Conservation (phyloP, 73 alveolate species). For the Durusdinium trenchii region DNA sequence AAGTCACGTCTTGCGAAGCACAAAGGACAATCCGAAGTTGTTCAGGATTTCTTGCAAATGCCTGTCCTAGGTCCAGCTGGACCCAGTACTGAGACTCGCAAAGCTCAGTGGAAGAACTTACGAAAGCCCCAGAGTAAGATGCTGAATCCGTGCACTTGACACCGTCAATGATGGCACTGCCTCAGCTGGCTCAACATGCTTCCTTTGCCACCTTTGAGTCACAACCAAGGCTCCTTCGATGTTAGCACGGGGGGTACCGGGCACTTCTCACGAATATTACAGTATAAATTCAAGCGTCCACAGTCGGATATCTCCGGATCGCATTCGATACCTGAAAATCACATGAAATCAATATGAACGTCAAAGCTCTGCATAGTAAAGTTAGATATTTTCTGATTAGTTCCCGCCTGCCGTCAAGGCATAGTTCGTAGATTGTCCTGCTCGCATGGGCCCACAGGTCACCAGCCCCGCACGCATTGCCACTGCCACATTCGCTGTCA, state of each 20-base stretch:
- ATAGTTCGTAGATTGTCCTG: constrained; percentile 52
- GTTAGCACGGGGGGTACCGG: too few relatives aligned
- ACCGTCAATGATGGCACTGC: constrained; percentile 31
- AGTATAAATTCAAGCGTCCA: not conserved
- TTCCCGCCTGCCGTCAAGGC: constrained; percentile 39
- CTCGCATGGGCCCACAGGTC: constrained; percentile 65
- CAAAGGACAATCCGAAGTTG: not conserved
- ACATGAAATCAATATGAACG: too few relatives aligned
- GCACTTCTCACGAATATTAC: not conserved
- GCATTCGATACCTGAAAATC: constrained; percentile 13
- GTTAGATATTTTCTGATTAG: not conserved
- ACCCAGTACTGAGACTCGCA: constrained; percentile 79
- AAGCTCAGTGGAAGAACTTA: constrained; percentile 47
- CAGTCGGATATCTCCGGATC: not conserved
- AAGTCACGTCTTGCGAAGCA: not conserved
- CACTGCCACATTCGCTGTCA: constrained; percentile 5
- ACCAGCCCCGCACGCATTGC: constrained; percentile 87
- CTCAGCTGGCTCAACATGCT: not conserved
- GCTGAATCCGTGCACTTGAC: constrained; percentile 20
- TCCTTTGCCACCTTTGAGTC: not conserved
- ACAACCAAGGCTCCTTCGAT: not conserved
- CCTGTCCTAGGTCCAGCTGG: constrained; percentile 55
- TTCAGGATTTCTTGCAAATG: too few relatives aligned
- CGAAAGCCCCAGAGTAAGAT: constrained; percentile 50
- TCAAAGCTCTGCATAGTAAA: too few relatives aligned